A percentile compares a stretch with the other conserved stretches of the same genome.
These are phyloP conservation scores for Aristolochia californica DNA, from an alignment of 164 flowering plant genomes.

Conservation along the genomic window DNA sequence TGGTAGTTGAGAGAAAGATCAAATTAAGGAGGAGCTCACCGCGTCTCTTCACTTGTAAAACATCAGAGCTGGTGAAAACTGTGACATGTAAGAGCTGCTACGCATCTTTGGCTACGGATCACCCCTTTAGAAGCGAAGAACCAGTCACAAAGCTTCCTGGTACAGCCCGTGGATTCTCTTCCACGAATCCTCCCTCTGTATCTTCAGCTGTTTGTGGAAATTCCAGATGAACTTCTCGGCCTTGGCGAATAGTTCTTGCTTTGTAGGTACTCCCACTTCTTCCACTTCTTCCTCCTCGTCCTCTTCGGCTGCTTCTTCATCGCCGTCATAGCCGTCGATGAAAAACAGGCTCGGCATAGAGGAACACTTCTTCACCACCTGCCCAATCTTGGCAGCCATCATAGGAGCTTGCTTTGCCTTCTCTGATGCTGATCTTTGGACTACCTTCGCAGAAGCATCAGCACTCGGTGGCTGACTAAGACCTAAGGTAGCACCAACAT, in stretches of 20 bases:
- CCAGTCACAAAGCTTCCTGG: constrained; percentile 30
- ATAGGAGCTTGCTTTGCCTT: background rate
- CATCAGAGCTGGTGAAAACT: background rate
- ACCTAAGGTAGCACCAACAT: too few species aligned
- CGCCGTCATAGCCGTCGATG: constrained; percentile 30
- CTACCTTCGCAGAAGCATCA: too few species aligned
- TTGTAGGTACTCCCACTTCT: constrained; percentile 21
- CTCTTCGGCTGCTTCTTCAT: constrained; percentile 13
- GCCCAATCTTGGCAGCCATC: constrained; percentile 12
- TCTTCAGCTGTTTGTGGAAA: constrained; percentile 70
- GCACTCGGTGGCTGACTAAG: too few species aligned
- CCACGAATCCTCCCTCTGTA: constrained; percentile 80
- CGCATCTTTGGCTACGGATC: too few species aligned
- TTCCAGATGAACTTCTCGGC: constrained; percentile 71
- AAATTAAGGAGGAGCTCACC: background rate
- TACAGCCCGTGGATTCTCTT: constrained; percentile 52
- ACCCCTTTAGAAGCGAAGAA: too few species aligned
- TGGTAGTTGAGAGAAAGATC: too few species aligned
- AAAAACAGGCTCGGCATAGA: constrained; percentile 61
- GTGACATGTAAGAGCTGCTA: background rate
- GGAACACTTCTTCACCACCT: constrained; percentile 38
- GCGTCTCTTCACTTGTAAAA: background rate
- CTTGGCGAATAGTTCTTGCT: constrained; percentile 49
- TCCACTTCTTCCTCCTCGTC: constrained; percentile 19
- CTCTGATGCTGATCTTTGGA: too few species aligned